Evolutionary conservation across 108 stramenopile genomes (phyloP).

Genomic region (Fistulifera pelliculosa): DNA sequence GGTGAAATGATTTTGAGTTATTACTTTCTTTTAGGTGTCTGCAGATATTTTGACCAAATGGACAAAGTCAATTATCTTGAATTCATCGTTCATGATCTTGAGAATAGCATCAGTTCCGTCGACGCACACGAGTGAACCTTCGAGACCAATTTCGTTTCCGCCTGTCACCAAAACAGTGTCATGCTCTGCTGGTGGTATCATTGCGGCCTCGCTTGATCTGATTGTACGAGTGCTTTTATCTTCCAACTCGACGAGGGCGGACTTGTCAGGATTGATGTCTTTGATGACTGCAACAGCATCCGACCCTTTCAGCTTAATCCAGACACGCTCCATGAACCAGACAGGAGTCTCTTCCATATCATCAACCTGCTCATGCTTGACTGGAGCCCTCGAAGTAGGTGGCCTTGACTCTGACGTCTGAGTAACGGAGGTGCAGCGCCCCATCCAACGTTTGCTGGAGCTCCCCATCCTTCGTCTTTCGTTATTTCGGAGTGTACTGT

Average conservation of each 20-base stretch:
- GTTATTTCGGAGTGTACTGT: constrained; percentile 1
- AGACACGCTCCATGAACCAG: constrained; percentile 92
- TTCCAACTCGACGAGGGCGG: constrained; percentile 68
- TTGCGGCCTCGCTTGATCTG: constrained; percentile 50
- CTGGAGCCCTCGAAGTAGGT: constrained; percentile 8
- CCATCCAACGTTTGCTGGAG: constrained; percentile 21
- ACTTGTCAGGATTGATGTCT: constrained; percentile 62
- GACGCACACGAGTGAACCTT: constrained; percentile 86
- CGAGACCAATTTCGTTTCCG: constrained; percentile 81
- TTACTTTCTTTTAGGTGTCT: too few relatives aligned
- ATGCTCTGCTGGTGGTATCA: constrained; percentile 74
- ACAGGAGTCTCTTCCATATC: constrained; percentile 63
- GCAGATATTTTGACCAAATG: constrained; percentile 70
- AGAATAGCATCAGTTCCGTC: constrained; percentile 90
- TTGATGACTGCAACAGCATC: constrained; percentile 66
- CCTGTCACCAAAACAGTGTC: constrained; percentile 85
- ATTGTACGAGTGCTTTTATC: constrained; percentile 55
- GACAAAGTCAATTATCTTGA: constrained; percentile 88
- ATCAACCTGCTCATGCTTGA: constrained; percentile 31
- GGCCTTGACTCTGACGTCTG: neutral
- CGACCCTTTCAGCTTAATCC: constrained; percentile 59
- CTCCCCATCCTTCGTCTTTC: constrained; percentile 30
- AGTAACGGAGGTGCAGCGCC: constrained; percentile 15
- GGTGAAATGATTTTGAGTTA: too few relatives aligned
- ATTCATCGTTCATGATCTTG: constrained; percentile 84